Conservation (phyloP, 2,329 filamentous ascomycete genomes). For the Arthrinium phaeospermum region DNA sequence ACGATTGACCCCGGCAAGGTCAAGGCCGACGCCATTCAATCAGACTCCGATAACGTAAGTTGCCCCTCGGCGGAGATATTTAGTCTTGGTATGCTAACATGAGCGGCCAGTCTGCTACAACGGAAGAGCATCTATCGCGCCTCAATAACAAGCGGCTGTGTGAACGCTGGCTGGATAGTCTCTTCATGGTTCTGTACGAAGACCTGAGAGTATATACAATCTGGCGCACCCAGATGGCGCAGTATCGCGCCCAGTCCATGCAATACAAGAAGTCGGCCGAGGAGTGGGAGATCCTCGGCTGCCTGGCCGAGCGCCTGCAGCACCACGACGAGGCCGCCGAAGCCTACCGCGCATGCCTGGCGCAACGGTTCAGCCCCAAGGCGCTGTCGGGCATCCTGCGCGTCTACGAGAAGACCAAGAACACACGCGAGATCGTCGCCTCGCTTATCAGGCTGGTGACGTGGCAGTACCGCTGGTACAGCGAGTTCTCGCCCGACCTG, state of each 20-base stretch:
- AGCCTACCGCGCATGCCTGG: constrained; percentile 87
- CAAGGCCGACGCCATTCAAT: constrained; percentile 65
- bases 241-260: constrained; percentile 90
- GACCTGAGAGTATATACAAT: constrained; percentile 98
- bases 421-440: constrained; percentile 80
- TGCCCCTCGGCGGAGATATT: constrained; percentile 19
- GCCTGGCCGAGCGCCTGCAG: constrained; percentile 89
- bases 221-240: constrained; percentile 97
- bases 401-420: constrained; percentile 77
- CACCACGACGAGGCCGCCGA: constrained; percentile 91
- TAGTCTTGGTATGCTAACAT: constrained; percentile 28
- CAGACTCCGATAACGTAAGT: constrained; percentile 27
- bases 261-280: constrained; percentile 96
- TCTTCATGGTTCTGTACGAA: constrained; percentile 99
- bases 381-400: constrained; percentile 85
- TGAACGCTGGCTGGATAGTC: constrained; percentile 95
- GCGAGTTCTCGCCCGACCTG: constrained; percentile 94
- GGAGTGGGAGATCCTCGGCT: constrained; percentile 97
- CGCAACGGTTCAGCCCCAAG: constrained; percentile 90
- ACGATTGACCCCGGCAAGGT: constrained; percentile 78
- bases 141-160: constrained; percentile 97
- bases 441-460: constrained; percentile 91
- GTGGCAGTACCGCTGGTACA: constrained; percentile 99
- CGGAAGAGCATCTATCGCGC: constrained; percentile 79
- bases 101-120: constrained; percentile 59